Conservation (phyloP, 2,329 filamentous ascomycete genomes). For the Aspergillus fumigatiaffinis region DNA sequence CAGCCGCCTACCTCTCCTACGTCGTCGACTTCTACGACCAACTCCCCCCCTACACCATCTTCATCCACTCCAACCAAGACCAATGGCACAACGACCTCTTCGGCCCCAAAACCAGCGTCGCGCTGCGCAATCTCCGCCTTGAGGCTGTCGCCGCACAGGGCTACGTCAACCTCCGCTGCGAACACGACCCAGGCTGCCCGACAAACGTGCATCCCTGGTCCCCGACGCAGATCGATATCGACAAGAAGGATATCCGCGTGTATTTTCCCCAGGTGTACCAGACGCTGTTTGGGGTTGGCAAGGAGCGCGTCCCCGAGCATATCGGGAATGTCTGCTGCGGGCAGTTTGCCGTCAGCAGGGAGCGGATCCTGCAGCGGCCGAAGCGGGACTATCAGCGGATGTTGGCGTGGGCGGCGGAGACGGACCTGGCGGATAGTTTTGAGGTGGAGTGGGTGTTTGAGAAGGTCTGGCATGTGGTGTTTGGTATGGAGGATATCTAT, state of each 20-base stretch:
- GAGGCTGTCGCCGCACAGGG: constrained; percentile 36
- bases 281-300: constrained; percentile 21
- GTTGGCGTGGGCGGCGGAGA: constrained; percentile 29
- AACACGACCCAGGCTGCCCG: constrained; percentile 35
- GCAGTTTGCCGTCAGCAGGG: constrained; percentile 33
- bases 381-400: constrained; percentile 30
- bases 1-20: constrained; percentile 59
- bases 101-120: constrained; percentile 24
- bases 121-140: constrained; percentile 30
- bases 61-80: constrained; percentile 57
- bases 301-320: constrained; percentile 20
- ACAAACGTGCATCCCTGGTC: constrained; percentile 32
- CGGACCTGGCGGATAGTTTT: constrained; percentile 27
- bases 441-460: constrained; percentile 30
- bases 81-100: constrained; percentile 56
- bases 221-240: constrained; percentile 19
- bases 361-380: constrained; percentile 26
- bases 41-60: constrained; percentile 56
- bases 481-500: constrained; percentile 20
- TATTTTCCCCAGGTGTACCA: constrained; percentile 24
- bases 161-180: constrained; percentile 40
- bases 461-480: constrained; percentile 33
- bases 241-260: constrained; percentile 21
- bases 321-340: constrained; percentile 33
- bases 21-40: constrained; percentile 59